Conservation (phyloP, 176 grass and related monocot species). For the Oryza meridionalis region DNA sequence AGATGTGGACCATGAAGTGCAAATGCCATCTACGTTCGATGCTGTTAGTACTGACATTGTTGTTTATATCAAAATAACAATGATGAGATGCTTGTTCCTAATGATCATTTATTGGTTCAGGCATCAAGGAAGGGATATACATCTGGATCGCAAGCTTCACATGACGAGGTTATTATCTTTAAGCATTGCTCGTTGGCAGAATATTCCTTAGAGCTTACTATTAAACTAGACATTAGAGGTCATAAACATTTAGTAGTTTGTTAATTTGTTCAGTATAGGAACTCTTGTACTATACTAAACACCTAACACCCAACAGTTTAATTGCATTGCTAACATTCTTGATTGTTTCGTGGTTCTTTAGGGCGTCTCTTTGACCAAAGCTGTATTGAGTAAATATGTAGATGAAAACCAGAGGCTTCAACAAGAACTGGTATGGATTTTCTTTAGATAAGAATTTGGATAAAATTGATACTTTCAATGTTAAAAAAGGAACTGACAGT, state of each 20-base stretch:
- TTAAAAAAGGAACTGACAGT: not conserved
- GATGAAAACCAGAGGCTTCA: slow-evolving; percentile 77
- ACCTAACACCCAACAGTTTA: not conserved
- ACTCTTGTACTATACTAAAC: slow-evolving; percentile 1
- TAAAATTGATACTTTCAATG: not conserved
- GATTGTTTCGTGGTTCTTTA: slow-evolving; percentile 30
- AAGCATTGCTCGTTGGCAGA: slow-evolving; percentile 16
- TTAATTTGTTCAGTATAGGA: no score
- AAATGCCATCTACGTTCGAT: slow-evolving; percentile 45
- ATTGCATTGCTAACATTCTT: slow-evolving; percentile 24
- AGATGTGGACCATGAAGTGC: slow-evolving; percentile 59
- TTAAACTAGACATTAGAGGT: not conserved
- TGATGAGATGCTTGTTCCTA: slow-evolving; percentile 16
- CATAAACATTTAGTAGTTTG: not conserved
- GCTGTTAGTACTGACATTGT: slow-evolving; percentile 41
- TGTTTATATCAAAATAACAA: slow-evolving; percentile 18
- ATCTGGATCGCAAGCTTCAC: slow-evolving; percentile 45
- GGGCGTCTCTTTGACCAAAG: slow-evolving; percentile 46
- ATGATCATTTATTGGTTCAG: slow-evolving; percentile 38
- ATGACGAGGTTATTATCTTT: slow-evolving; percentile 55
- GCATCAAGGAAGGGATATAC: slow-evolving; percentile 49
- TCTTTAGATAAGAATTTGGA: slow-evolving; percentile 17
- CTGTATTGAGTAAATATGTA: slow-evolving; percentile 53
- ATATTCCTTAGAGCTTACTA: not conserved
- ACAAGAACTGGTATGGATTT: slow-evolving; percentile 61